Evolutionary conservation across 1,139 yeast genomes (phyloP), one percentile per base, ranked within the genome.

Genomic region (Pichia sp.): DNA sequence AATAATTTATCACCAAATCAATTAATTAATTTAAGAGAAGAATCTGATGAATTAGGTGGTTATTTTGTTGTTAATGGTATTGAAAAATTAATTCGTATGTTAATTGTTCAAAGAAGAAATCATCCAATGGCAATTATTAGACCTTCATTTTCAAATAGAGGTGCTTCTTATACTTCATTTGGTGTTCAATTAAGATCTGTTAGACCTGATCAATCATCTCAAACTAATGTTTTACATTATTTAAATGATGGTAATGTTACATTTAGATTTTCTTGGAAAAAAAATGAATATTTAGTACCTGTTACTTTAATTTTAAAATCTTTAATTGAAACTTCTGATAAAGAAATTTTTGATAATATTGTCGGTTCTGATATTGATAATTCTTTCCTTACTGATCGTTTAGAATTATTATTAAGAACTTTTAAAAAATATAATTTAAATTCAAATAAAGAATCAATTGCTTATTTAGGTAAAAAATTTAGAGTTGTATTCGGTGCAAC

Each of bases 111-210:
- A 69, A 83, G 97, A 67, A 78, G 98, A 66, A 92, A 94, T 65
- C 97, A 89, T 63, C 95, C 97, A 23, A 87, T 92, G 96, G 97
- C 97, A 9, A 80, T 92, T 57, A 82, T 89, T 50, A 87, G 99
- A 70, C 95, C 96, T 30, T 85, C 96, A 20, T 92, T 92, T 62
- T 83, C 83, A 43, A 89, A 89, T 68, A 83, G 98, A 73, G 99
- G 98, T 57, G 84, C 92, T 12, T 68, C 89, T 7, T 92, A 94
- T 68, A 73, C 96, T 41, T 80, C 82, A 53, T 94, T 68, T 57
- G 99, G 98, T 80, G 79, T 92, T 49, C 97, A 90, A 69, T 85
- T 92, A 51, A 79, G 99, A 68, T 79, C 85, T 54, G 97, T 89
- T 6, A 80, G 98, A 62, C 95, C 95, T 4, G 99, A 94, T 65